Evolutionary conservation across 2,329 filamentous ascomycete genomes (phyloP), one percentile per base, ranked within the genome.

Genomic region (Thelonectria discophora): DNA sequence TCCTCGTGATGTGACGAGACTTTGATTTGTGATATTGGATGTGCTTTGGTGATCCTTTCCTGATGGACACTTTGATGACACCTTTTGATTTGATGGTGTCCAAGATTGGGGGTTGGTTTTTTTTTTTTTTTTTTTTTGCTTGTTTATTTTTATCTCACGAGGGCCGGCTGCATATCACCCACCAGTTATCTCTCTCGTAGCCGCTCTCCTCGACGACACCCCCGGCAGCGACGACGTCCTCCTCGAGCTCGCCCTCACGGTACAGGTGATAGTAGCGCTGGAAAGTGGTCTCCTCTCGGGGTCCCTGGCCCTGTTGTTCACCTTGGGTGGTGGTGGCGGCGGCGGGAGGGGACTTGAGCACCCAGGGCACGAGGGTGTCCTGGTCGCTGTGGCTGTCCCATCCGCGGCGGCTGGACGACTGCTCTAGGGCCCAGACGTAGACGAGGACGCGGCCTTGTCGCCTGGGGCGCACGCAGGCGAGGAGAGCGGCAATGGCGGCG

Each of bases 151-250:
- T 11, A 58, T 59, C 61, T 72, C 60, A 71, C 58, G 63, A 58
- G 59, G 66, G 65, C 52, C 71, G 71, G 54, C 71, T 75, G 67
- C 77, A 79, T 74, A 97, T 89, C 55, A 89, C 93, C 94, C 94
- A 99, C 95, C 95, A 98, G 79, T 99, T 99, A 75, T 98, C 95
- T 80, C 89, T 94, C 75, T 99, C 95, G 78, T 98, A 99, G 34
- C 95, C 95, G 62, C 87, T 88, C 67, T 92, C 89, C 21, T 95
- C 71, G 13, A 97, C 87, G 50, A 78, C 79, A 8, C 94, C 95
- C 17, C 93, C 93, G 18, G 90, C 94, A 15, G 84, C 83, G 52
- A 77, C 75, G 59, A 97, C 86, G 74, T 97, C 91, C 45, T 87
- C 84, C 74, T 97, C 93, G 60, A 99, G 81, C 80, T 99, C 95